Evolutionary conservation across 129 eudicot species (phyloP).

Genomic region (Solidago caesia): DNA sequence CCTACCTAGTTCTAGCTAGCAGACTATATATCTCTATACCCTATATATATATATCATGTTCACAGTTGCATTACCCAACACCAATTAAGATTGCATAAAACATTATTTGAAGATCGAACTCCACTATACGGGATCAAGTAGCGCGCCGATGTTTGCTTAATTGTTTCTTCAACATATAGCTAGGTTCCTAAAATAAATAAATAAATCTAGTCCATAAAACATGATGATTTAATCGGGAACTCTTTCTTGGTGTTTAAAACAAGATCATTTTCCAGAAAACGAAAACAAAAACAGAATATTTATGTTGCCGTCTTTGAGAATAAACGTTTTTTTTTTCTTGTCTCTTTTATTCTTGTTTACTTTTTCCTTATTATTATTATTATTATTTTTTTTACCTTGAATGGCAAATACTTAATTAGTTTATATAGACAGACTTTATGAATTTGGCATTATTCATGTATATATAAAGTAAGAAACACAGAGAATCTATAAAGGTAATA

Average conservation of each 20-base stretch:
- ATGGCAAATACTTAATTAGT: no score
- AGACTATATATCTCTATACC: slow-evolving; percentile 2
- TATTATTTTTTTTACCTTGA: no score
- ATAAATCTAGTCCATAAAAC: slow-evolving; percentile 25
- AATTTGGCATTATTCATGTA: slow-evolving; percentile 37
- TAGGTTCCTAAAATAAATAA: slow-evolving; percentile 1
- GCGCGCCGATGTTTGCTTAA: slow-evolving; percentile 19
- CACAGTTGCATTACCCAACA: slow-evolving; percentile 29
- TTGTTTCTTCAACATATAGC: slow-evolving; percentile 23
- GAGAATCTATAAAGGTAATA: slow-evolving; percentile 46
- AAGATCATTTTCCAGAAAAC: no score
- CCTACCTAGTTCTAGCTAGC: neutral
- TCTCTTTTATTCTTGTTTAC: neutral
- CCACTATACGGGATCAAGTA: slow-evolving; percentile 35
- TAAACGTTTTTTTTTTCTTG: neutral
- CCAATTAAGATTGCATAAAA: slow-evolving; percentile 17
- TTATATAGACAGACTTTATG: slow-evolving; percentile 18
- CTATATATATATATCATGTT: slow-evolving; percentile 10
- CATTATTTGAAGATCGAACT: slow-evolving; percentile 22
- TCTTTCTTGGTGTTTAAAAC: no score
- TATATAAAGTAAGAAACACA: slow-evolving; percentile 42
- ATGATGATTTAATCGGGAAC: slow-evolving; percentile 21
- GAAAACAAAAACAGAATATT: no score
- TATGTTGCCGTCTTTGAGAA: no score
- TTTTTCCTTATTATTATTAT: no score